A percentile compares a stretch with the other conserved stretches of the same genome.
These are phyloP conservation scores for Platanus orientalis DNA, from an alignment of 164 flowering plant genomes.

Conservation along the genomic window DNA sequence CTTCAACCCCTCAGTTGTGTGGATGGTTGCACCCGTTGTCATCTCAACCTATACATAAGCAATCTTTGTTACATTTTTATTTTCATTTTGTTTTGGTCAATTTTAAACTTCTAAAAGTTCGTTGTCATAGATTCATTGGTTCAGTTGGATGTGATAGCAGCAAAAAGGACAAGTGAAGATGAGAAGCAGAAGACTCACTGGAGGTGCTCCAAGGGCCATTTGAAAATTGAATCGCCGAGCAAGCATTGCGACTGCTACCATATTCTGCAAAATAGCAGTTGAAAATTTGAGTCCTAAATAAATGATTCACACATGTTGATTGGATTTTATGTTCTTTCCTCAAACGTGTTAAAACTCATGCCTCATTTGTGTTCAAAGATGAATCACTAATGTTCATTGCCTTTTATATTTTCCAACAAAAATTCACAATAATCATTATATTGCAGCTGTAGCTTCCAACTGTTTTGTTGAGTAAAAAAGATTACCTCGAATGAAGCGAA, in stretches of 20 bases:
- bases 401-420: neutral
- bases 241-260: slow-evolving; percentile 90
- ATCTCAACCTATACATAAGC: slow-evolving; percentile 63
- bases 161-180: neutral
- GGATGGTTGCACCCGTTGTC: slow-evolving; percentile 98
- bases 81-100: neutral
- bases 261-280: slow-evolving; percentile 38
- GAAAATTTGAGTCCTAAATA: neutral
- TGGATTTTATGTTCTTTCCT: neutral
- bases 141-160: slow-evolving; percentile 1
- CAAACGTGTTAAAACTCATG: neutral
- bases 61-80: neutral
- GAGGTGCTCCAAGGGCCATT: slow-evolving; percentile 85
- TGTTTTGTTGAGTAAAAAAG: neutral
- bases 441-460: no score
- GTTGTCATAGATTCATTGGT: neutral
- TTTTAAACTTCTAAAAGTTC: no score
- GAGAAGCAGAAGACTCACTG: slow-evolving; percentile 41
- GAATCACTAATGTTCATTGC: neutral
- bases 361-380: neutral
- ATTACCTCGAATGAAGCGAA: slow-evolving; percentile 94
- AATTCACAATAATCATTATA: no score
- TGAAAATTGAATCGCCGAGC: slow-evolving; percentile 77
- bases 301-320: no score
- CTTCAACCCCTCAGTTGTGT: slow-evolving; percentile 82